These are phyloP conservation scores for Selenicereus undatus DNA, from an alignment of 148 eudicot genomes.

Conservation along the genomic window DNA sequence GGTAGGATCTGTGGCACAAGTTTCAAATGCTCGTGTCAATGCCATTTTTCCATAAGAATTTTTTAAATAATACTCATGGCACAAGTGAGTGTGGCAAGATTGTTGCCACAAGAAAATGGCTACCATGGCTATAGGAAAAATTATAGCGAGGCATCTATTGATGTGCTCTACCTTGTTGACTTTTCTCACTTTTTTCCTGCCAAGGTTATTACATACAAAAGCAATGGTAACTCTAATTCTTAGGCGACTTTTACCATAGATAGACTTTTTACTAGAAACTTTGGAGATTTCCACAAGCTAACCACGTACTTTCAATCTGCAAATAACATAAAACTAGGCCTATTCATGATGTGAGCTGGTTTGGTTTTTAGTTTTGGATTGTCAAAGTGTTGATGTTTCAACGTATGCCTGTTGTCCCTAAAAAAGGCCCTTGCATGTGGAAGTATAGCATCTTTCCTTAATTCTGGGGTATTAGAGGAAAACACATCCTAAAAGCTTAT, in stretches of 20 bases:
- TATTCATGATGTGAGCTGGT: background rate
- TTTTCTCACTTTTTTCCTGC: too few species aligned
- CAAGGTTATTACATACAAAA: background rate
- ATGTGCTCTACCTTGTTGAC: background rate
- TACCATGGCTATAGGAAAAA: too few species aligned
- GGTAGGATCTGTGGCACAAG: too few species aligned
- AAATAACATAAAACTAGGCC: background rate
- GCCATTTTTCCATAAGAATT: too few species aligned
- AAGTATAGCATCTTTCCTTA: background rate
- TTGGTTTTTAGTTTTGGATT: background rate
- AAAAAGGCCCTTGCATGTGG: background rate
- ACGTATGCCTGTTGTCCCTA: conserved; percentile 5
- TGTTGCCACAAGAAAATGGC: too few species aligned
- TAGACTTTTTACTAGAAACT: background rate
- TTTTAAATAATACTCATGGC: too few species aligned
- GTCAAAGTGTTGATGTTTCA: background rate
- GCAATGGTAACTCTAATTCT: too few species aligned
- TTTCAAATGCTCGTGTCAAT: too few species aligned
- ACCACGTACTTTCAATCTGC: conserved; percentile 10
- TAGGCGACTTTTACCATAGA: too few species aligned
- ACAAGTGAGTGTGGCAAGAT: too few species aligned
- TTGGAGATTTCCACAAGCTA: background rate
- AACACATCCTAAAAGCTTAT: background rate
- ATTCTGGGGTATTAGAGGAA: background rate
- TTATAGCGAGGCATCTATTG: background rate